Base-by-base conservation (phyloP, 192 early-diverging fungal species). In the Haplosporangium gracile region DNA sequence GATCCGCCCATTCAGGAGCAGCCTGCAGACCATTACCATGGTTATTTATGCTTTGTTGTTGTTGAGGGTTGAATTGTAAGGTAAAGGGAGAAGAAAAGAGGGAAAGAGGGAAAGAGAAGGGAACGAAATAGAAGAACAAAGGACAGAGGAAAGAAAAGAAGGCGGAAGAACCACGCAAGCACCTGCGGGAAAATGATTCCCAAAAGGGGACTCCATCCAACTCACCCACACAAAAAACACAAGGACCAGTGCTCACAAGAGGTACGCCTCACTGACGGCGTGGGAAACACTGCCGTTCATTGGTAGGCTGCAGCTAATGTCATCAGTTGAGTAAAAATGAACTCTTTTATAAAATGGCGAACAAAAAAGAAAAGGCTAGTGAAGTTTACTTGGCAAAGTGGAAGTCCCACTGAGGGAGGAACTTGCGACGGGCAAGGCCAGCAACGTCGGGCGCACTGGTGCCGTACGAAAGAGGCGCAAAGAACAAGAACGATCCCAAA, bases 391-490 rank as follows among this genome's bases (percentile, higher is more conserved):
- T 90, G 72, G 86, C 83, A 79, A 89, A 94, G 84, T 99, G 98
- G 24, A 98, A 91, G 78, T 99, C 97, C 95, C 97, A 99, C n/a
- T 85, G 89, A 38, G 86, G 49, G 32, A 98, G 82, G 92, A 95
- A 94, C 85, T 95, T 96, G 65, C 93, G 90, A 13, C 80, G 79
- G 69, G 90, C 74, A 4, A 99, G 81, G 47, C 90, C 89, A 24
- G 93, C 90, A 4, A 94, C 84, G 75, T 85, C 85, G 70, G 93
- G 43, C 2, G 94, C 89, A 11, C 94, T 92, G 8, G 91, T 92
- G 26, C 98, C 98, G 82, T 99, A 99, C 13, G 95, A 91, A 15
- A 99, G 51, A 29, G 97, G 98, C 22, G 96, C 87, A 92, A 98
- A 98, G 83, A 88, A 97, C 68, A 90, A 63, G 89, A 97, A 99